A percentile compares a stretch with the other conserved stretches of the same genome.
Conservation (phyloP, 2,329 filamentous ascomycete genomes). For the Salinomyces thailandicus region DNA sequence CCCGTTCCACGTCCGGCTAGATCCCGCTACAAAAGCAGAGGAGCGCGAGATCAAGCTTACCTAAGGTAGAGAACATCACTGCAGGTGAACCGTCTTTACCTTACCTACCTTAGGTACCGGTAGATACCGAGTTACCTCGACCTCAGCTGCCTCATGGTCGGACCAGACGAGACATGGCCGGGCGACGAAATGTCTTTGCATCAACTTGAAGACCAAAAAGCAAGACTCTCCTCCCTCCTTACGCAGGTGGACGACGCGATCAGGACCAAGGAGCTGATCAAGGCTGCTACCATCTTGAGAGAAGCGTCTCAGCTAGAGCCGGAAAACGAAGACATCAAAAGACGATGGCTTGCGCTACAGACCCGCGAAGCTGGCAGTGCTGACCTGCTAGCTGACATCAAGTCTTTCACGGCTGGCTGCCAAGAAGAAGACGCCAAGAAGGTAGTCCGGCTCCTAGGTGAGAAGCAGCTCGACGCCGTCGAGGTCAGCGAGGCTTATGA, state of each 20-base stretch:
- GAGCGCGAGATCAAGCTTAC: too few relatives aligned
- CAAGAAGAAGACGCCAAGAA: slow-evolving; percentile 33
- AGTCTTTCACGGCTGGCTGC: slow-evolving; percentile 16
- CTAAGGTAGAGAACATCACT: too few relatives aligned
- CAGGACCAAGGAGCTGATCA: slow-evolving; percentile 23
- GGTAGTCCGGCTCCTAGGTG: slow-evolving; percentile 23
- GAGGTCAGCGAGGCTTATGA: slow-evolving; percentile 32
- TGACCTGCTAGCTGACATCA: slow-evolving; percentile 13
- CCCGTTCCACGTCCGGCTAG: too few relatives aligned
- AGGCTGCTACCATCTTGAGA: slow-evolving; percentile 32
- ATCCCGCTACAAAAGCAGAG: too few relatives aligned
- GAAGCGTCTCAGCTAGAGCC: slow-evolving; percentile 36
- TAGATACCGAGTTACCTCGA: too few relatives aligned
- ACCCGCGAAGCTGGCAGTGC: slow-evolving; percentile 13
- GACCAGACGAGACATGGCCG: too few relatives aligned
- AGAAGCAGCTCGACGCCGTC: slow-evolving; percentile 26
- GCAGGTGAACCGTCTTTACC: too few relatives aligned
- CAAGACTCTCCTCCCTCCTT: slow-evolving; percentile 15
- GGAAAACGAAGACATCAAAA: slow-evolving; percentile 31
- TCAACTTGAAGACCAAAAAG: background rate
- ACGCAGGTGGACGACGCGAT: slow-evolving; percentile 15
- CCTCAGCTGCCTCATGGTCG: too few relatives aligned
- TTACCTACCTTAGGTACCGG: too few relatives aligned
- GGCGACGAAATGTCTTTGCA: too few relatives aligned
- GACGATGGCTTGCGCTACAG: slow-evolving; percentile 31